Evolutionary conservation across 352 stramenopile species (phyloP).

Genomic region (Elongisporangium prolatum): DNA sequence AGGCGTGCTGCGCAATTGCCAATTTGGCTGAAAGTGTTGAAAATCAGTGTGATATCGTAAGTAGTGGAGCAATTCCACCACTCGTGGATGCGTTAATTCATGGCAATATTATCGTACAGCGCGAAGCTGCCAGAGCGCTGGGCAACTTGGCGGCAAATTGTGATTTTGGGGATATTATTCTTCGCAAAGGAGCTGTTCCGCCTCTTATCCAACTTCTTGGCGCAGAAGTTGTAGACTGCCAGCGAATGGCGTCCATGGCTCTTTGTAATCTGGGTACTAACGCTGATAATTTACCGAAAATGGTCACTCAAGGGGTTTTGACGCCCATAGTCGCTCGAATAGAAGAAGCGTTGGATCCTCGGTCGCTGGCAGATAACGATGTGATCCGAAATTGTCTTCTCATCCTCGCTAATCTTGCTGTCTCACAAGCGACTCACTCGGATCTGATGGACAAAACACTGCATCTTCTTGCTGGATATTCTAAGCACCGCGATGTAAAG

Average conservation of each 20-base stretch:
- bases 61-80: conserved; percentile 81
- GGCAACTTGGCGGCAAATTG: conserved; percentile 95
- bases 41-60: conserved; percentile 91
- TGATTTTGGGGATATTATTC: conserved; percentile 91
- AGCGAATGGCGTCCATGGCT: conserved; percentile 95
- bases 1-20: conserved; percentile 93
- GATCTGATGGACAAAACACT: conserved; percentile 77
- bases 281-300: conserved; percentile 90
- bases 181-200: conserved; percentile 81
- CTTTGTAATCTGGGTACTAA: conserved; percentile 94
- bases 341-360: conserved; percentile 88
- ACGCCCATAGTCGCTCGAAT: conserved; percentile 86
- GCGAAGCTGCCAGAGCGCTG: conserved; percentile 90
- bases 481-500: conserved; percentile 94
- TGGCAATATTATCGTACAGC: conserved; percentile 78
- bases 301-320: conserved; percentile 87
- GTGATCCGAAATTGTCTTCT: conserved; percentile 94
- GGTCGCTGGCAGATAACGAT: conserved; percentile 91
- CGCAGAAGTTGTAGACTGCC: conserved; percentile 88
- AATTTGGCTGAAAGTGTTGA: conserved; percentile 94
- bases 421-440: conserved; percentile 78
- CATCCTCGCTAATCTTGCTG: conserved; percentile 91
- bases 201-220: conserved; percentile 86
- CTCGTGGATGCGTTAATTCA: conserved; percentile 82
- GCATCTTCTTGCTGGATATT: conserved; percentile 89